Base-by-base conservation (phyloP, 2,329 filamentous ascomycete genomes). In the Stachybotrys echinatus region DNA sequence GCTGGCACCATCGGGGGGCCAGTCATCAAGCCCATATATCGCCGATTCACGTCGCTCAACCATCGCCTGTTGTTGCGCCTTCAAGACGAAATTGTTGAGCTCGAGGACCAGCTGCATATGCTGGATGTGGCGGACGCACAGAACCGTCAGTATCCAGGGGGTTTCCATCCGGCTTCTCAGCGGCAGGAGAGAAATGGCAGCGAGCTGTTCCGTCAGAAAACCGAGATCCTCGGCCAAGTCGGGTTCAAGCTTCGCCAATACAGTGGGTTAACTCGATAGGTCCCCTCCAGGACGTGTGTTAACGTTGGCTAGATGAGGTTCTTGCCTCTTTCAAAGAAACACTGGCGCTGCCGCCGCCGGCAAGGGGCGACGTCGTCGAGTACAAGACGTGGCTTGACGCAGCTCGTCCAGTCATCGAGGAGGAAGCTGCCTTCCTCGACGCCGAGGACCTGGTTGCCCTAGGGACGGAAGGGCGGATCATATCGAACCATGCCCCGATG, bases 11-110 rank as follows among this genome's bases (percentile, higher is more conserved):
- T 59, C 14, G 54, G 51, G 14, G 53, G 61, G 1, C 60, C 61
- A 12, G 54, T 55, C 0, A 59, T 76, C 27, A 68, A 63, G 43
- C 89, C 89, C 1, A 79, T 95, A 51, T 96, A 95, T 65, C 83
- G 92, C 42, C 85, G 85, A 50, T 96, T 96, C 61, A 85, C 89
- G 63, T 78, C 82, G 12, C 71, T 96, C 18, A 92, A 94, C 59
- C 90, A 95, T 63, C 84, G 92, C 3, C 71, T 95, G 3, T 72
- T 96, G 3, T 74, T 96, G 0, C 85, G 94, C 54, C 75, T 95
- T 17, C 92, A 96, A 66, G 90, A 95, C 61, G 89, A 95, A 64
- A 81, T 96, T 18, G 76, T 77, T 23, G 87, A 92, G 58, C 74
- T 95, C 37, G 91, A 96, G 66, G 85, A 90, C 59, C 83, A 92